phyloP scores from a whole-genome alignment of 768 basidiomycete species.

The Kwoniella sp. region DNA sequence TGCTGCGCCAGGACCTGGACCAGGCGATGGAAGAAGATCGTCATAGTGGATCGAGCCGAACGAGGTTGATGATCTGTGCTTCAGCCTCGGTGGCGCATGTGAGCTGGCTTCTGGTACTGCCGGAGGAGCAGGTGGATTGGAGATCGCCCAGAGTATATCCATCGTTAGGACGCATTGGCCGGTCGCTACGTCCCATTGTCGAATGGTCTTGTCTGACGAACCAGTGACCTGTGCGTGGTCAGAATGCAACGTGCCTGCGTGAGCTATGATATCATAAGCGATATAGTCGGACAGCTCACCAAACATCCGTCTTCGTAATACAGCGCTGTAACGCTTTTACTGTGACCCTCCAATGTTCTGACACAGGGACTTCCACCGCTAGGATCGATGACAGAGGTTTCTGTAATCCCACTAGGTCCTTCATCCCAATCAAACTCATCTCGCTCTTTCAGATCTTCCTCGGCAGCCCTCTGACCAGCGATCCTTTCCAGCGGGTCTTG shows the following conservation, averaged over 20 bases:
- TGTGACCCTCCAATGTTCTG: slow-evolving; percentile 83
- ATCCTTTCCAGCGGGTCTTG: slow-evolving; percentile 51
- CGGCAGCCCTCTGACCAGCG: slow-evolving; percentile 34
- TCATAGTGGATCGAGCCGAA: slow-evolving; percentile 51
- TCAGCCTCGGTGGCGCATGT: slow-evolving; percentile 28
- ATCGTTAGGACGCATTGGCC: slow-evolving; percentile 99
- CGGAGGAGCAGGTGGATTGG: slow-evolving; percentile 67
- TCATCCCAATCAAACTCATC: slow-evolving; percentile 49
- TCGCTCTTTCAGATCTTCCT: slow-evolving; percentile 28
- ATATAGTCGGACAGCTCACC: slow-evolving; percentile 60
- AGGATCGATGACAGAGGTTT: slow-evolving; percentile 31
- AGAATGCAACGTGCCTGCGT: neutral
- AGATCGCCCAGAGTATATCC: slow-evolving; percentile 99
- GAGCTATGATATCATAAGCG: slow-evolving; percentile 11
- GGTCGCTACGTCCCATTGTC: slow-evolving; percentile 96
- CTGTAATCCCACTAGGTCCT: slow-evolving; percentile 34
- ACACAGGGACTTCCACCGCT: slow-evolving; percentile 62
- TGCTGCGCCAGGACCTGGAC: slow-evolving; percentile 30
- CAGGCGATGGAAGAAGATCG: slow-evolving; percentile 49
- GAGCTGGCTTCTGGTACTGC: slow-evolving; percentile 18
- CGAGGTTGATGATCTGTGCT: slow-evolving; percentile 50
- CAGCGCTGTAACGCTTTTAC: slow-evolving; percentile 85
- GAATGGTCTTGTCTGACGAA: slow-evolving; percentile 95
- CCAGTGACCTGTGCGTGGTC: slow-evolving; percentile 74
- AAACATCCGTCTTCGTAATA: slow-evolving; percentile 95